Evolutionary conservation across 83 land plant genomes (phyloP), one percentile per base, ranked within the genome.

Genomic region (Diphasiastrum complanatum): DNA sequence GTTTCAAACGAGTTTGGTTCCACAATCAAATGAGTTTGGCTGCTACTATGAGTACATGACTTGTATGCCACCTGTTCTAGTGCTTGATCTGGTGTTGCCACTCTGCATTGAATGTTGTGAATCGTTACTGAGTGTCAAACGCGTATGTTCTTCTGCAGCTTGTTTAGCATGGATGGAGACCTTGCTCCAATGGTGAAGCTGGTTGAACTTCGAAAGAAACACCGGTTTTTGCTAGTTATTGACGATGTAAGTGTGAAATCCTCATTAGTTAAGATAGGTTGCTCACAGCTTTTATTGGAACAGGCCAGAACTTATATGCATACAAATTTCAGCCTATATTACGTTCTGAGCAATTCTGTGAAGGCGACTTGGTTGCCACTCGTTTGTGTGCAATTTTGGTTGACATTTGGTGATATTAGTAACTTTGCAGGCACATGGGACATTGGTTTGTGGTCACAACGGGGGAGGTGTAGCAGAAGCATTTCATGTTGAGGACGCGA

Each of bases 141-240:
- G n/a, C n/a, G n/a, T n/a, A 65, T 32, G 11, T n/a, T 24, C 14
- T 23, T 47, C 24, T 71, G 65, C 85, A 95, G 99, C 58, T 74
- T 95, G 38, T 95, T 95, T 55, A 95, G 99, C 65, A 95, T 95
- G 99, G 99, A 95, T 81, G 97, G 99, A 60, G 99, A 95, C 67
- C 89, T 95, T 79, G 99, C 97, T 60, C 97, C 83, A 27, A 34
- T 95, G 48, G 47, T 46, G 40, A 83, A 89, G 61, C 83, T 93
- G 53, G 97, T 66, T 33, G 73, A 69, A 41, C 89, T 93, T 26
- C 82, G 96, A 3, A 76, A 70, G 73, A 80, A 77, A 77, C 81
- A 93, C 67, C 63, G 69, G 5, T 89, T 93, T 79, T 55, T 93
- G 62, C 64, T 93, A 52, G 86, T 85, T 14, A 73, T 89, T 75